These are phyloP conservation scores for Metschnikowia similis DNA, from an alignment of 805 yeast genomes.

Conservation along the genomic window DNA sequence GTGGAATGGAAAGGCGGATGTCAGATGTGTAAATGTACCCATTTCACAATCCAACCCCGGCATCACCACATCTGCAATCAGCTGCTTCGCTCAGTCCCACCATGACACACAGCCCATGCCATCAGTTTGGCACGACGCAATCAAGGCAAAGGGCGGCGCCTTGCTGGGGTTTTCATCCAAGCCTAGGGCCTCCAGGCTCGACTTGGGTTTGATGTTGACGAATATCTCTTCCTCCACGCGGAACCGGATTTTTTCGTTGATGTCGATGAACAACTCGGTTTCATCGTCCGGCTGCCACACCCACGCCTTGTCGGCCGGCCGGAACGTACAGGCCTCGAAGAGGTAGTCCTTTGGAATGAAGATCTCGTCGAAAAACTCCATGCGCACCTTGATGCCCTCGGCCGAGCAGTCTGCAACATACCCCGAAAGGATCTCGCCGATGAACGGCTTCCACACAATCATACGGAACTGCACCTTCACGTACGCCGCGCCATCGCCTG, in stretches of 20 bases:
- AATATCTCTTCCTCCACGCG: conserved; percentile 88
- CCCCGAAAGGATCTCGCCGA: conserved; percentile 89
- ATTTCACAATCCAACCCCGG: too few species aligned
- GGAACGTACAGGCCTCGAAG: conserved; percentile 70
- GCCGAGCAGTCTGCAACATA: conserved; percentile 86
- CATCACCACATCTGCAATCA: background rate
- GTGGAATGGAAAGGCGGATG: too few species aligned
- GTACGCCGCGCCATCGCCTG: conserved; percentile 91
- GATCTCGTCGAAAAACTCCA: conserved; percentile 89
- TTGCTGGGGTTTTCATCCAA: conserved; percentile 35
- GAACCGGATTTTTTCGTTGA: conserved; percentile 87
- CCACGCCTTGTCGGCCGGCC: conserved; percentile 87
- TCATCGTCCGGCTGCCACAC: conserved; percentile 82
- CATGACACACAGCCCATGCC: conserved; percentile 96
- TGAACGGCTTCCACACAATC: conserved; percentile 86
- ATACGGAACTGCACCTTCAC: conserved; percentile 71
- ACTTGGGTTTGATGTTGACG: conserved; percentile 75
- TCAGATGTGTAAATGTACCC: too few species aligned
- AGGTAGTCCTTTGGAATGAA: conserved; percentile 80
- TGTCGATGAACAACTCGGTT: conserved; percentile 75
- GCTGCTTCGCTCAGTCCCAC: conserved; percentile 68
- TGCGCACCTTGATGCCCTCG: conserved; percentile 79
- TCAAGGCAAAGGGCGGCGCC: conserved; percentile 75
- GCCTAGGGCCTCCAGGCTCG: conserved; percentile 51
- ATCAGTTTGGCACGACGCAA: conserved; percentile 90